Conservation (phyloP, 345 rosid species). For the Excoecaria agallocha region DNA sequence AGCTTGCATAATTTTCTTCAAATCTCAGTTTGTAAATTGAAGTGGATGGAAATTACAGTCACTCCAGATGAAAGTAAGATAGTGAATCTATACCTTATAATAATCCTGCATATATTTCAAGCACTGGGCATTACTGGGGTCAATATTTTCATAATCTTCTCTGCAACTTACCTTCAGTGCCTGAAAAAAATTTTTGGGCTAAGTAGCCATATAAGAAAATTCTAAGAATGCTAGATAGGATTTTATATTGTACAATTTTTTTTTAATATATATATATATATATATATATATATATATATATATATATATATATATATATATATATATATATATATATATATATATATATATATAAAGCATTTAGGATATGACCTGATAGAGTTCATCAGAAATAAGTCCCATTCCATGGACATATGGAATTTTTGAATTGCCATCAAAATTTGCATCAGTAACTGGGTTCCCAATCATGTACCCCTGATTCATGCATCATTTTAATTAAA, state of each 20-base stretch:
- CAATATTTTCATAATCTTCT: conserved; percentile 31
- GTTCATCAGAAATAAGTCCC: conserved; percentile 73
- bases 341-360: too few relatives aligned
- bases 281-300: too few relatives aligned
- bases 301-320: too few relatives aligned
- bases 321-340: too few relatives aligned
- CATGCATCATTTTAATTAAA: too few relatives aligned
- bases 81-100: conserved; percentile 19
- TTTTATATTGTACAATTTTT: background rate
- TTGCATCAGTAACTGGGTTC: conserved; percentile 37
- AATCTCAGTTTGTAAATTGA: too few relatives aligned
- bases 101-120: conserved; percentile 23
- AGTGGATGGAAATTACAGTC: too few relatives aligned
- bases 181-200: conserved; percentile 14
- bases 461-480: conserved; percentile 63
- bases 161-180: conserved; percentile 48
- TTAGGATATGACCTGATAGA: conserved; percentile 42
- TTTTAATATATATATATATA: too few relatives aligned
- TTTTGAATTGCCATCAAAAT: conserved; percentile 31
- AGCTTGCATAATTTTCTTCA: too few relatives aligned
- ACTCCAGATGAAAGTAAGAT: background rate
- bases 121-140: conserved; percentile 44
- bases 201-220: background rate
- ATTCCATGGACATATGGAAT: conserved; percentile 61
- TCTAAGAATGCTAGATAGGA: too few relatives aligned